Percentiles rank a stretch among this genome's conserved stretches.
Evolutionary conservation across 768 basidiomycete species (phyloP).

Genomic region (Strobilomyces confusus): DNA sequence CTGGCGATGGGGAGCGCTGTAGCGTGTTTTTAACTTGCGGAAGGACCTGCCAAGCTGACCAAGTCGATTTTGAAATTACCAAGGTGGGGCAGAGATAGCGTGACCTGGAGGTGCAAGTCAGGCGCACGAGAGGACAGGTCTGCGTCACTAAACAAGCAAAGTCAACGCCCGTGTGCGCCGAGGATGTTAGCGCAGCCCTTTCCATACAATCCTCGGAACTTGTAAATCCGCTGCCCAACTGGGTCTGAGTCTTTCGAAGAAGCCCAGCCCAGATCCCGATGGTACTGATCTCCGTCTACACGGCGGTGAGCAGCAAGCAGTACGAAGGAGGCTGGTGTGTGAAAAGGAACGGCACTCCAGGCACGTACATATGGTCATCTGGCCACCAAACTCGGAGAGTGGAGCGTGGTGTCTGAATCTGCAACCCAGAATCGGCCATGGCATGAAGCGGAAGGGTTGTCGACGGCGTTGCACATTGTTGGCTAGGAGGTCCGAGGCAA

Average conservation of each 20-base stretch:
- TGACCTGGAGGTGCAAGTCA: not conserved
- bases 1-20: not conserved
- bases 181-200: not conserved
- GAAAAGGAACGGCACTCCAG: constrained; percentile 1
- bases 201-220: not conserved
- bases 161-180: not conserved
- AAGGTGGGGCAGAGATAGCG: not conserved
- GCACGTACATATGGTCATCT: not conserved
- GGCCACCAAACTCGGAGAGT: not conserved
- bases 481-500: not conserved
- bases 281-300: not conserved
- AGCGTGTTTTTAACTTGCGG: not conserved
- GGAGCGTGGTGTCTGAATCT: not conserved
- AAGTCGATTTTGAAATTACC: not conserved
- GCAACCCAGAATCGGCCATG: not conserved
- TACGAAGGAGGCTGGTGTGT: not conserved
- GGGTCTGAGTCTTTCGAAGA: too few relatives aligned
- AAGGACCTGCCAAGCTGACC: constrained; percentile 1
- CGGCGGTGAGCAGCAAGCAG: not conserved
- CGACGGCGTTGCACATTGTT: not conserved
- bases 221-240: not conserved
- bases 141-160: not conserved
- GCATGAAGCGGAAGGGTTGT: not conserved
- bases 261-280: not conserved
- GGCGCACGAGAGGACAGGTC: not conserved